Base-by-base conservation (phyloP, 768 basidiomycete species). In the Mycena alexandri region DNA sequence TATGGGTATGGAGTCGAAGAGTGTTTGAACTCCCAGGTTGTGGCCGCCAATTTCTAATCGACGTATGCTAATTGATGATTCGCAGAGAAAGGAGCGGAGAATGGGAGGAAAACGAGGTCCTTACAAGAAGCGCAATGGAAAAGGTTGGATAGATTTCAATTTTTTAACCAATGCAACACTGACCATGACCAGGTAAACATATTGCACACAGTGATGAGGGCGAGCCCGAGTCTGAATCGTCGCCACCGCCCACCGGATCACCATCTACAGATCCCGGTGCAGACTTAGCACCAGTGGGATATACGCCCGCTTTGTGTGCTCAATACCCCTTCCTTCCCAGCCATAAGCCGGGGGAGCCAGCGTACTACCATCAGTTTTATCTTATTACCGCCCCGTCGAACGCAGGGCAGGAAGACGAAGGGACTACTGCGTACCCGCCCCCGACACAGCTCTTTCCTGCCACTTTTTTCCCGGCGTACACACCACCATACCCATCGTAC, bases 11-110 rank as follows among this genome's bases (percentile, higher is more conserved):
- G 93, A 70, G 86, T 89, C 53, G 93, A 29, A 29, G 29, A 92
- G 75, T 98, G 96, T 76, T 83, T 94, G 70, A 93, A 96, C 81
- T 95, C 95, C 34, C 90, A 50, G 43, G 51, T 55, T 29, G 29
- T 29, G 3, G 29, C 29, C 29, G 3, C 29, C 29, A 29, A 29
- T 29, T n/a, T 50, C 38, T 29, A 10, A n/a, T 78, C 29, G 75
- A 34, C 72, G 78, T 3, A 70, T 73, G 38, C 78, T 52, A 75
- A 80, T 67, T 75, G 77, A 53, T 8, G 21, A 41, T 16, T 17
- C 5, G 13, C 60, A 65, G 63, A 83, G 90, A 72, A 91, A 91
- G 79, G 90, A 91, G 77, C 84, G 90, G 67, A 87, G 88, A 77
- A 88, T 87, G 76, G 87, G 88, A 57, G 81, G 86, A 71, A 88